Base-by-base conservation (phyloP, 2,329 filamentous ascomycete species). In the Claviceps humidiphila region DNA sequence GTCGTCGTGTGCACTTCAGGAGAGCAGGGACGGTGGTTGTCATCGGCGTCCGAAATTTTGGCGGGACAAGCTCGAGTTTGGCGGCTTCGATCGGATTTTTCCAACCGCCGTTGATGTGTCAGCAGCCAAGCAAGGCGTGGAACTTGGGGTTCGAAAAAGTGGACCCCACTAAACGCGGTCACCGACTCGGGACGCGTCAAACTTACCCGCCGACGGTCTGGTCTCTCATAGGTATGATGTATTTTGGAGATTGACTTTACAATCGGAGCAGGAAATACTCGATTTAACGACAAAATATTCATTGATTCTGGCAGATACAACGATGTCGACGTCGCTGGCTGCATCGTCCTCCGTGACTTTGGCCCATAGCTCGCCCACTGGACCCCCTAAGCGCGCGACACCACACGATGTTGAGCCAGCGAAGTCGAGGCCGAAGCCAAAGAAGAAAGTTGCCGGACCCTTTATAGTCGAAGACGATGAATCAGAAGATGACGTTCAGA, bases 281-380 rank as follows among this genome's bases (percentile, higher is more conserved):
- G 42, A 16, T 34, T 34, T 34, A 9, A 34, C 9, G 14, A 16
- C 20, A 5, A 7, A 7, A 14, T 0, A 3, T 24, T 14, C 13
- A 24, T 44, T 16, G 13, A 24, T 8, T 2, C 42, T 44, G 20
- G 13, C 24, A 22, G 14, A 14, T 16, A 24, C 3, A 38, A 45
- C 24, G 22, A n/a, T 24, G 34, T 11, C 42, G 44, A 52, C 16
- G 40, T 85, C 85, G 80, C 68, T 78, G 26, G 71, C 75, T 40
- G 71, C 77, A 41, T 83, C 82, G 6, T 82, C 82, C 14, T 77
- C 81, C 2, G 66, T 81, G 20, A 61, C 71, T 26, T 79, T 79
- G 54, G 77, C 79, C 2, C 65, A 71, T 6, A 79, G 72, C 60
- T 78, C 78, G 24, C 66, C 66, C 42, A 61, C 60, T 1, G 56